Percentiles rank a stretch among this genome's conserved stretches.
phyloP scores from a whole-genome alignment of 2,329 filamentous ascomycete genomes.

The Conoideocrella luteorostrata region DNA sequence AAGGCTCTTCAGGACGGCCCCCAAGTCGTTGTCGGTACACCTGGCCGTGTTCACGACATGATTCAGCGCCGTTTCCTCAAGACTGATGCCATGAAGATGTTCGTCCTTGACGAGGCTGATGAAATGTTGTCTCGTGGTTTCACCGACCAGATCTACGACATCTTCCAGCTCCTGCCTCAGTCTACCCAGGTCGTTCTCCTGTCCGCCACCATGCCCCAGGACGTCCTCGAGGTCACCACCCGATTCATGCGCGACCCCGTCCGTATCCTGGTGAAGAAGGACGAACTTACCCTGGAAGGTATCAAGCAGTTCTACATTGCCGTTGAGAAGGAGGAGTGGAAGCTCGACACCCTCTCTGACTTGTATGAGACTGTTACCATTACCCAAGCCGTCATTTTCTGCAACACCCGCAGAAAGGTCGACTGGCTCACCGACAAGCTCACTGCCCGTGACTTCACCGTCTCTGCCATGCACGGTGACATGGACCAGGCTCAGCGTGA shows the following conservation, averaged over 20 bases:
- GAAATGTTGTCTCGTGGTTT: constrained; percentile 99
- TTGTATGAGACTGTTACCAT: constrained; percentile 99
- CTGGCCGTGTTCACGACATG: constrained; percentile 98
- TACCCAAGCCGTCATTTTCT: constrained; percentile 99
- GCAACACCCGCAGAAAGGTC: constrained; percentile 99
- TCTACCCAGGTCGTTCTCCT: constrained; percentile 97
- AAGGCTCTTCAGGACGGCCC: constrained; percentile 93
- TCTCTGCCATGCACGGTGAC: constrained; percentile 99
- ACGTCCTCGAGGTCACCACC: constrained; percentile 98
- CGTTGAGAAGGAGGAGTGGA: constrained; percentile 99
- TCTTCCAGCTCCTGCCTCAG: constrained; percentile 97
- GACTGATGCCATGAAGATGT: constrained; percentile 99
- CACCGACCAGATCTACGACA: constrained; percentile 99
- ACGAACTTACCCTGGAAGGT: constrained; percentile 98
- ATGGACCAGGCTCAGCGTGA: constrained; percentile 98
- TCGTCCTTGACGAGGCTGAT: constrained; percentile 98
- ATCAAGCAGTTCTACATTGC: constrained; percentile 99
- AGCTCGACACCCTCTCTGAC: constrained; percentile 97
- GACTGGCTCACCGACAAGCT: constrained; percentile 99
- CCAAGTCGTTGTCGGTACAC: constrained; percentile 95
- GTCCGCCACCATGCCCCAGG: constrained; percentile 97
- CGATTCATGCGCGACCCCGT: constrained; percentile 99
- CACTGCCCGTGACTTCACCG: constrained; percentile 95
- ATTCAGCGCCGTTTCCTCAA: constrained; percentile 96
- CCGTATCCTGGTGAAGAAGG: constrained; percentile 99